Evolutionary conservation across 106 monocot species (phyloP).

Genomic region (Alisma plantagoaquatica): DNA sequence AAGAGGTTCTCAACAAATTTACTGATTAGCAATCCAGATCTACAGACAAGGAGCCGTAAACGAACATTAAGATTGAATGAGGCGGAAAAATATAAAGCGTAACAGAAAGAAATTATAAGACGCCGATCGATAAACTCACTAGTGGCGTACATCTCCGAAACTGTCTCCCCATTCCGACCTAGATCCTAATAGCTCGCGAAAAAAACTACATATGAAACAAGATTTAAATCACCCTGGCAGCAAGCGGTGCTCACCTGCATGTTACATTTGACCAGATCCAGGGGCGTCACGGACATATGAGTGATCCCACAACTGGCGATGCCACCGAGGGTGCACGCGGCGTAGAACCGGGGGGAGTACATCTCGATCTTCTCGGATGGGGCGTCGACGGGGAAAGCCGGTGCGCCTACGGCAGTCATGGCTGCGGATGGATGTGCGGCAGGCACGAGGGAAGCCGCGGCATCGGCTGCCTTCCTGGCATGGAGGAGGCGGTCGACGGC

Average conservation of each 20-base stretch:
- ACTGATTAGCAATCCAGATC: background rate
- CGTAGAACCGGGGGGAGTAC: slow-evolving; percentile 48
- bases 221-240: too few species aligned
- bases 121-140: too few species aligned
- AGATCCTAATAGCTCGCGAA: too few species aligned
- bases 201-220: too few species aligned
- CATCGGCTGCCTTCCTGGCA: background rate
- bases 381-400: slow-evolving; percentile 16
- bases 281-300: slow-evolving; percentile 46
- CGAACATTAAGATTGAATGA: too few species aligned
- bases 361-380: slow-evolving; percentile 59
- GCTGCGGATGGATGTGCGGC: background rate
- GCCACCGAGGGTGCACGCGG: slow-evolving; percentile 42
- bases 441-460: background rate
- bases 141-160: too few species aligned
- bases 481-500: slow-evolving; percentile 8
- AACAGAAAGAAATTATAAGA: too few species aligned
- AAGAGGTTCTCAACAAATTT: background rate
- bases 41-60: background rate
- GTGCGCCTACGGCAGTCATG: background rate
- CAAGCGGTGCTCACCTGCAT: slow-evolving; percentile 53
- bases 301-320: slow-evolving; percentile 55
- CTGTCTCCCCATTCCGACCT: too few species aligned
- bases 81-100: too few species aligned
- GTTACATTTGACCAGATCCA: slow-evolving; percentile 69